Percentiles rank a stretch among this genome's conserved stretches.
phyloP scores from a whole-genome alignment of 164 flowering plant genomes.

The Vitis labrusca region DNA sequence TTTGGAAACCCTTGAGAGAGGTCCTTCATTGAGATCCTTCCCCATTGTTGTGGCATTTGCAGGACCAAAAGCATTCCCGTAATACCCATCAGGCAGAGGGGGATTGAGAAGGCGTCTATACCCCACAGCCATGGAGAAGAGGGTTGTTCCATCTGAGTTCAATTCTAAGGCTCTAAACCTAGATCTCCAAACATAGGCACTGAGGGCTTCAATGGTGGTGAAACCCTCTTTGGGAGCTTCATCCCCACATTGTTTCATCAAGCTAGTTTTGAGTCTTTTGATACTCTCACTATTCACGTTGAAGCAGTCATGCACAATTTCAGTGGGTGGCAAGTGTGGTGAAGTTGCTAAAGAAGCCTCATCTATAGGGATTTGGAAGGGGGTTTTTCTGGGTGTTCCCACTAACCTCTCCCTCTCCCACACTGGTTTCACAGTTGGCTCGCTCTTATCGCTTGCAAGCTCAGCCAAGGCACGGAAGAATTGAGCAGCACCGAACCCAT shows the following conservation, averaged over 20 bases:
- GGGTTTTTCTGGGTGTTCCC: neutral
- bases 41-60: conserved; percentile 15
- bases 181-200: conserved; percentile 37
- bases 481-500: conserved; percentile 35
- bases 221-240: conserved; percentile 3
- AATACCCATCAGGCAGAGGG: conserved; percentile 31
- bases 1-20: conserved; percentile 17
- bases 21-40: conserved; percentile 19
- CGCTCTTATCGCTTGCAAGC: conserved; percentile 18
- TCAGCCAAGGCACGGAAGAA: conserved; percentile 29
- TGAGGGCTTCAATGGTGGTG: conserved; percentile 29
- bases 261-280: conserved; percentile 18
- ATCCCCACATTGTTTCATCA: conserved; percentile 16
- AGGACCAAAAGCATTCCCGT: conserved; percentile 30
- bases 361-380: neutral
- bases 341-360: conserved; percentile 19
- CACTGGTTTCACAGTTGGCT: conserved; percentile 26
- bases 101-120: conserved; percentile 21
- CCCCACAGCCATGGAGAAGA: conserved; percentile 13
- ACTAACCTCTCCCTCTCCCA: conserved; percentile 29
- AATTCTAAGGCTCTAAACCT: conserved; percentile 25
- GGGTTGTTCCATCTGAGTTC: conserved; percentile 19
- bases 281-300: conserved; percentile 12
- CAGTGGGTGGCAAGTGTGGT: conserved; percentile 21
- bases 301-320: conserved; percentile 24